phyloP scores from a whole-genome alignment of 129 eudicot genomes.

The Helianthus annuus region HanXRQr2.0-SUNRISE NC_035435.2:147733584-147734083 shows the following conservation, averaged over 20 bases:
- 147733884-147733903: conserved; percentile 5
- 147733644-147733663: background rate
- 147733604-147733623: conserved; percentile 43
- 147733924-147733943: background rate
- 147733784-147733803: background rate
- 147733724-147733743: conserved; percentile 76
- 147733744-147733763: conserved; percentile 27
- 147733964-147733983: conserved; percentile 13
- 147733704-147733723: conserved; percentile 76
- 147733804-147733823: conserved; percentile 44
- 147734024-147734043: conserved; percentile 90
- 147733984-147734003: conserved; percentile 18
- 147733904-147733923: background rate
- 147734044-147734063: conserved; percentile 74
- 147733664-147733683: conserved; percentile 79
- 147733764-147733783: background rate
- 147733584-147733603: conserved; percentile 99
- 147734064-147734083: conserved; percentile 84
- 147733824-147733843: conserved; percentile 93
- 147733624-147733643: conserved; percentile 14
- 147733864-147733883: conserved; percentile 31
- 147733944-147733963: conserved; percentile 16
- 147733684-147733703: conserved; percentile 96
- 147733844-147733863: conserved; percentile 90
- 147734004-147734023: conserved; percentile 83